Conservation (phyloP, 352 stramenopile genomes). For the Globisporangium cylindrosporum region DNA sequence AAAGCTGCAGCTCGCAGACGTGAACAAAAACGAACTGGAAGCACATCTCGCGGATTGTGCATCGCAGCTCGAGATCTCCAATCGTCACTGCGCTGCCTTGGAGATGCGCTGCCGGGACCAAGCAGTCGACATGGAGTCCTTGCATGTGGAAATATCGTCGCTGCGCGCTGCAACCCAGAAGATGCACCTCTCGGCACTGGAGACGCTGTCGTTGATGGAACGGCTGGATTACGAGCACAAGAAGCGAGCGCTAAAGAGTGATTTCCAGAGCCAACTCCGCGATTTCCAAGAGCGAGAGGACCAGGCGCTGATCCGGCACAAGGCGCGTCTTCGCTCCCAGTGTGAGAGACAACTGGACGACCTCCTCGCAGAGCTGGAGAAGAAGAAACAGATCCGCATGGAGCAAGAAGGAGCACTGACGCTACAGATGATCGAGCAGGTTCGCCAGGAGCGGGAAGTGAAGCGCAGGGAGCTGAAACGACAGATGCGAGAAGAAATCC, state of each 20-base stretch:
- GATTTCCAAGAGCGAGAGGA: constrained; percentile 76
- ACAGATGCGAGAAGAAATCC: constrained; percentile 46
- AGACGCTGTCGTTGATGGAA: constrained; percentile 46
- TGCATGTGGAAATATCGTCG: constrained; percentile 53
- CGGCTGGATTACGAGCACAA: constrained; percentile 74
- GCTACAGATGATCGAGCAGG: constrained; percentile 44
- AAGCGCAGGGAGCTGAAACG: constrained; percentile 45
- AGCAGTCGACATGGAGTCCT: constrained; percentile 43
- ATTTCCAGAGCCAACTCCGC: constrained; percentile 60
- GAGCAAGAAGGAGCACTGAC: constrained; percentile 60
- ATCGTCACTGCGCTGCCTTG: constrained; percentile 34
- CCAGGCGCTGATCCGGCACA: constrained; percentile 54
- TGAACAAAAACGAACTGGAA: constrained; percentile 51
- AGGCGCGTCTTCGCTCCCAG: constrained; percentile 58
- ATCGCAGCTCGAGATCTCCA: constrained; percentile 43
- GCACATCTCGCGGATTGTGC: constrained; percentile 46
- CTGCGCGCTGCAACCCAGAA: constrained; percentile 41
- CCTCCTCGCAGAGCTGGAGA: constrained; percentile 54
- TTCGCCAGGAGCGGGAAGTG: constrained; percentile 50
- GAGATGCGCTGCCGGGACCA: constrained; percentile 50
- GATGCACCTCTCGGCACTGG: constrained; percentile 51
- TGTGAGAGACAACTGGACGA: constrained; percentile 68
- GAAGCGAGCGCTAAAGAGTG: constrained; percentile 55
- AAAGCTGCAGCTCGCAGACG: constrained; percentile 56
- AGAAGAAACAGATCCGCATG: constrained; percentile 46